Evolutionary conservation across 352 stramenopile species (phyloP), one percentile per base, ranked within the genome.

Genomic region (Globisporangium viniferum): DNA sequence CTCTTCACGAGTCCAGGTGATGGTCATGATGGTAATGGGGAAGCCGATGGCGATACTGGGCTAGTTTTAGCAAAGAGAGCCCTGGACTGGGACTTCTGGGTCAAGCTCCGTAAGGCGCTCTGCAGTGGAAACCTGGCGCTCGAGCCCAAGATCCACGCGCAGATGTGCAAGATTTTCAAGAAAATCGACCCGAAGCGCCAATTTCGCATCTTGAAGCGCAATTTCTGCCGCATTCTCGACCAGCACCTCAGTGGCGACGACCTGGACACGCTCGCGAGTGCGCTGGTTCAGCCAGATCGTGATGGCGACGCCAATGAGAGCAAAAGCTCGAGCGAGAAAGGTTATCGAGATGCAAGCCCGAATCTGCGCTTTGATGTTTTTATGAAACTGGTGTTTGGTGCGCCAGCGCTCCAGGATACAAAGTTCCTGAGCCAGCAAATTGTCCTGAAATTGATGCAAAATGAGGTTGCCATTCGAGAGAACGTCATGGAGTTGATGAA

Each of bases 151-250:
- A 74, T 91, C 14, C 51, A 81, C 59, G 29, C 53, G 24, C 80
- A 91, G 58, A 60, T 91, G 20, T 65, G 65, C 29, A 87, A 82
- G 35, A 91, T 91, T 14, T 62, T 89, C 27, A 15, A 35, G 5
- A 91, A 88, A 69, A n/a, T 89, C 7, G 82, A 91, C 51, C 62
- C 70, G 0, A 59, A 72, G 8, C 14, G 31, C 9, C 68, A 49
- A 1, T 89, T 80, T 48, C 53, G 48, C 9, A 68, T 91, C 35
- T 76, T 80, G 15, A 55, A 56, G 33, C 68, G 70, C 12, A 67
- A 85, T 39, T 88, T 91, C 61, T 55, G 63, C 33, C 75, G 80
- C 0, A 77, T 91, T 12, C 83, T 91, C 33, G 73, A 88, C 27
- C 72, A 73, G 22, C 82, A 89, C 49, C 64, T 86, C n/a, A 56